Evolutionary conservation across 768 basidiomycete genomes (phyloP).

Genomic region (Botryobasidium botryosum): DNA sequence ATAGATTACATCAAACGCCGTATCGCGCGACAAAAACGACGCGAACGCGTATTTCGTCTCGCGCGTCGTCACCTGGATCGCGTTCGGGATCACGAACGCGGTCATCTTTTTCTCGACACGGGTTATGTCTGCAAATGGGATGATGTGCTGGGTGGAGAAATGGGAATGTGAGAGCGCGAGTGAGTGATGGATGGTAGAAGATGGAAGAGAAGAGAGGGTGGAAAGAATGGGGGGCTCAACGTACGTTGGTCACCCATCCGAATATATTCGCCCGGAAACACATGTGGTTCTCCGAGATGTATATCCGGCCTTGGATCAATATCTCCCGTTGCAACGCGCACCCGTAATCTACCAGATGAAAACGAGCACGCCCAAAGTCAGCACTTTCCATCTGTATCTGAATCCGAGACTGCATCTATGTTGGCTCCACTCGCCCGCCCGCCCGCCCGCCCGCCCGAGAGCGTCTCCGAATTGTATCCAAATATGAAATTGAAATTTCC

Average conservation of each 20-base stretch:
- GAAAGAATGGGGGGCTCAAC: slow-evolving; percentile 21
- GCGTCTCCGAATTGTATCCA: too few relatives aligned
- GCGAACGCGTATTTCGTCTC: slow-evolving; percentile 82
- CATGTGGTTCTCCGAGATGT: slow-evolving; percentile 97
- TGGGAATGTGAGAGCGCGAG: too few relatives aligned
- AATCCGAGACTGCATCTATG: too few relatives aligned
- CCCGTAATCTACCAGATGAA: slow-evolving; percentile 83
- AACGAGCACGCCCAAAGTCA: too few relatives aligned
- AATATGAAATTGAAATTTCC: too few relatives aligned
- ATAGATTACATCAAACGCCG: slow-evolving; percentile 86
- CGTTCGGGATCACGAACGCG: slow-evolving; percentile 93
- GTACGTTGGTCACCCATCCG: slow-evolving; percentile 93
- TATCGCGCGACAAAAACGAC: slow-evolving; percentile 90
- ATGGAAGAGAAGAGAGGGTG: slow-evolving; percentile 1
- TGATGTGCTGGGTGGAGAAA: slow-evolving; percentile 42
- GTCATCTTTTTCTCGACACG: slow-evolving; percentile 94
- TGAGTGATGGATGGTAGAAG: too few relatives aligned
- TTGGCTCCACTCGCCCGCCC: too few relatives aligned
- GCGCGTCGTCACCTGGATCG: slow-evolving; percentile 74
- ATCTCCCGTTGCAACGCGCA: slow-evolving; percentile 95
- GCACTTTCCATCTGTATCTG: too few relatives aligned
- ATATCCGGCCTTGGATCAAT: slow-evolving; percentile 85
- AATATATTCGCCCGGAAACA: slow-evolving; percentile 99
- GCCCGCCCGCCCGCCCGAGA: too few relatives aligned
- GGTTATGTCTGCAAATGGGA: slow-evolving; percentile 77